Evolutionary conservation across 2,329 filamentous ascomycete species (phyloP).

Genomic region (Tolypocladium inflatum): DNA sequence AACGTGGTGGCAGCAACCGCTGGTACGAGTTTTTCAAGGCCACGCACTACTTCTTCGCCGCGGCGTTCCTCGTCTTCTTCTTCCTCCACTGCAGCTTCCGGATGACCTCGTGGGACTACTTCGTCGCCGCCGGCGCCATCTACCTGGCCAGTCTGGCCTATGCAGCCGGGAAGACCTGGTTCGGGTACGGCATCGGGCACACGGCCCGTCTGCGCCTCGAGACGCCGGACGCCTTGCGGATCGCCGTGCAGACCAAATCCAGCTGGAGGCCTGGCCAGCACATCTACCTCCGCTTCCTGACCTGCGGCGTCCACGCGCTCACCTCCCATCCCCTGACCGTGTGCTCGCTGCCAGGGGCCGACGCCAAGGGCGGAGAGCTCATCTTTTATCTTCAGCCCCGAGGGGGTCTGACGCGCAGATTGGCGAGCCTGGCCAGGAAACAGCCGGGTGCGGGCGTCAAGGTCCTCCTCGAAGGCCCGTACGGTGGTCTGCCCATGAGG

Average conservation of each 20-base stretch:
- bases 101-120: constrained; percentile 51
- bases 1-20: constrained; percentile 27
- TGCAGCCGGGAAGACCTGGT: constrained; percentile 34
- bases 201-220: constrained; percentile 30
- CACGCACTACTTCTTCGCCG: constrained; percentile 40
- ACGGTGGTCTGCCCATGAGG: constrained; percentile 37
- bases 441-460: constrained; percentile 25
- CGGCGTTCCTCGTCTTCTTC: constrained; percentile 48
- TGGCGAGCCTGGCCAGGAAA: constrained; percentile 28
- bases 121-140: constrained; percentile 41
- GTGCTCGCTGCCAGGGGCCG: constrained; percentile 31
- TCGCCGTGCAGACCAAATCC: constrained; percentile 32
- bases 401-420: constrained; percentile 36
- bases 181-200: constrained; percentile 38
- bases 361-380: constrained; percentile 24
- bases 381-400: constrained; percentile 43
- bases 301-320: constrained; percentile 29
- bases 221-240: constrained; percentile 25
- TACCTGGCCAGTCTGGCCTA: constrained; percentile 28
- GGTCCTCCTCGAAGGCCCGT: constrained; percentile 48
- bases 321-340: constrained; percentile 47
- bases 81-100: constrained; percentile 50
- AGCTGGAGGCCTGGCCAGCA: constrained; percentile 45
- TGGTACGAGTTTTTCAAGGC: constrained; percentile 54
- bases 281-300: constrained; percentile 42